Percentiles rank a stretch among this genome's conserved stretches.
Conservation (phyloP, 805 yeast species). For the Lachancea cidri region DNA sequence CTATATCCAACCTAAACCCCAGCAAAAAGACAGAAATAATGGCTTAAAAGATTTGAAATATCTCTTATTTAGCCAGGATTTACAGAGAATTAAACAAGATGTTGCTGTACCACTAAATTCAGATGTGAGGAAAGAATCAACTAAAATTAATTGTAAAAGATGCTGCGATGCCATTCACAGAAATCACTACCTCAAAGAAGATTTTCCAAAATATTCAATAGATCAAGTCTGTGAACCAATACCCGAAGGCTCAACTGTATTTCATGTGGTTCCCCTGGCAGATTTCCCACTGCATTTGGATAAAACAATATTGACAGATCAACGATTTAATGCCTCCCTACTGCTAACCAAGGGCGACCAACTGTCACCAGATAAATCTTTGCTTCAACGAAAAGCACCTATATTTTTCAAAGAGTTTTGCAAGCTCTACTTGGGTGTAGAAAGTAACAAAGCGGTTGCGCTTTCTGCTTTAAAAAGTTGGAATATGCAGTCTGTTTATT, state of each 20-base stretch:
- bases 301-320: constrained; percentile 13
- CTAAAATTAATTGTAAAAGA: constrained; percentile 39
- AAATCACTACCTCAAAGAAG: constrained; percentile 37
- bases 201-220: constrained; percentile 26
- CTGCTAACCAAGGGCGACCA: constrained; percentile 33
- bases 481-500: constrained; percentile 23
- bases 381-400: constrained; percentile 21
- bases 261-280: constrained; percentile 58
- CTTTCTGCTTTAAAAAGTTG: constrained; percentile 26
- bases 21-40: constrained; percentile 4
- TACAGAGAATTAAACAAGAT: constrained; percentile 21
- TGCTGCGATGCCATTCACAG: constrained; percentile 50
- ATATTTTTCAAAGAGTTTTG: constrained; percentile 33
- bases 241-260: constrained; percentile 43
- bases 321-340: constrained; percentile 13
- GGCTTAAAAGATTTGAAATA: constrained; percentile 24
- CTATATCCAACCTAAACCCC: constrained; percentile 30
- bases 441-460: constrained; percentile 23
- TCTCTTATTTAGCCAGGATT: constrained; percentile 27
- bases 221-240: constrained; percentile 29
- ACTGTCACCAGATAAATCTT: constrained; percentile 18
- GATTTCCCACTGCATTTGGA: constrained; percentile 69
- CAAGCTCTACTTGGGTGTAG: constrained; percentile 25
- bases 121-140: constrained; percentile 4
- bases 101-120: neutral